Percentiles rank a stretch among this genome's conserved stretches.
phyloP scores from a whole-genome alignment of 2,329 filamentous ascomycete species.

The Scedosporium aurantiacum region DNA sequence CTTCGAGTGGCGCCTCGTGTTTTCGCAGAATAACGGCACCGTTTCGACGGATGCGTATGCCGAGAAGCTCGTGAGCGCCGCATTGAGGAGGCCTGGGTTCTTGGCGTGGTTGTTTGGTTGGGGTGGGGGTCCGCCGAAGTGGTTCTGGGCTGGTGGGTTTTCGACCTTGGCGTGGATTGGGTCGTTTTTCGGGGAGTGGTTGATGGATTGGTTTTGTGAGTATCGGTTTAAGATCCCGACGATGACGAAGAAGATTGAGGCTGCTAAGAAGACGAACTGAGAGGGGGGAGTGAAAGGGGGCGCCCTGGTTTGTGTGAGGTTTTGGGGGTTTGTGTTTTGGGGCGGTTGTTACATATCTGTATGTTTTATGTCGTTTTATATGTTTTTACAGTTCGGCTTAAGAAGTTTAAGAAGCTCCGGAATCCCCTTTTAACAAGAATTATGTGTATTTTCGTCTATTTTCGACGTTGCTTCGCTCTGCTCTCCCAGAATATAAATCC shows the following conservation, averaged over 20 bases:
- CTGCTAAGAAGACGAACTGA: slow-evolving; percentile 16
- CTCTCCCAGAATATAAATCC: too few species aligned
- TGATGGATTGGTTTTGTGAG: slow-evolving; percentile 18
- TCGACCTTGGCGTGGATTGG: slow-evolving; percentile 18
- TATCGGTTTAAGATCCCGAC: slow-evolving; percentile 11
- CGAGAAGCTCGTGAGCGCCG: slow-evolving; percentile 27
- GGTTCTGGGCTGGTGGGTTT: slow-evolving; percentile 24
- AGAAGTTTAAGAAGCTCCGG: too few species aligned
- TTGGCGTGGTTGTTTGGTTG: slow-evolving; percentile 23
- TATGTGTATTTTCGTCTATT: too few species aligned
- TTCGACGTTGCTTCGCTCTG: too few species aligned
- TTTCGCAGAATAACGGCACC: slow-evolving; percentile 29
- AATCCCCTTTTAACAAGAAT: too few species aligned
- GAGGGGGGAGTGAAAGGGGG: not conserved
- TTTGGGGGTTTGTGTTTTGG: too few species aligned
- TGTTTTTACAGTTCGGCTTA: too few species aligned
- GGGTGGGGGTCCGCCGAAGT: slow-evolving; percentile 22
- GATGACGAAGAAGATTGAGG: slow-evolving; percentile 15
- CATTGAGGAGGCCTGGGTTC: slow-evolving; percentile 21
- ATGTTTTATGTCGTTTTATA: too few species aligned
- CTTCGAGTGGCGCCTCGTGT: slow-evolving; percentile 34
- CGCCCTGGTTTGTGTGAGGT: not conserved
- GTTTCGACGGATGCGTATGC: slow-evolving; percentile 33
- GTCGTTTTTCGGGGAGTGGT: slow-evolving; percentile 19
- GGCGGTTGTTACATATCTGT: too few species aligned